Percentiles rank a stretch among this genome's conserved stretches.
phyloP scores from a whole-genome alignment of 1,284 basidiomycete genomes.

The Mycena citricolor region DNA sequence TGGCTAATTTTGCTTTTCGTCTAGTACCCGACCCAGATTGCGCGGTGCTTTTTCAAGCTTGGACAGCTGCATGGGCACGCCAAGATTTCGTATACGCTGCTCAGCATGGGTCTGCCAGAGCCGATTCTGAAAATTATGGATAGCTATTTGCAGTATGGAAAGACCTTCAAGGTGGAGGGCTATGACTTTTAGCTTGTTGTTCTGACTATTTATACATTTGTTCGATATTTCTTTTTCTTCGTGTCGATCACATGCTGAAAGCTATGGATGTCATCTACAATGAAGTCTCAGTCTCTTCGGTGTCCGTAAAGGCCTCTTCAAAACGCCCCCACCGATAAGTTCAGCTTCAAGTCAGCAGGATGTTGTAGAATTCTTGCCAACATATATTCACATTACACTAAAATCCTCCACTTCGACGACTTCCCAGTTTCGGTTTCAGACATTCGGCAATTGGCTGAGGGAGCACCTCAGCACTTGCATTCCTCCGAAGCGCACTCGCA shows the following conservation, averaged over 20 bases:
- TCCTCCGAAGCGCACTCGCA: too few species aligned
- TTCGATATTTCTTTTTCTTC: constrained; percentile 1
- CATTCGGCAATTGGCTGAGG: too few species aligned
- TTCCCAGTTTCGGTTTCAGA: too few species aligned
- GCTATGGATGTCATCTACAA: constrained; percentile 95
- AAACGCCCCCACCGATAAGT: too few species aligned
- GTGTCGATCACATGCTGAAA: constrained; percentile 99
- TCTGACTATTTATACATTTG: constrained; percentile 7
- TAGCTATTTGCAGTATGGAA: constrained; percentile 79
- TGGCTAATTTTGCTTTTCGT: constrained; percentile 95
- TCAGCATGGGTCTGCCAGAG: constrained; percentile 91
- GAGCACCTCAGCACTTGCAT: too few species aligned
- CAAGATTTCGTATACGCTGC: constrained; percentile 91
- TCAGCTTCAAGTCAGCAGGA: too few species aligned
- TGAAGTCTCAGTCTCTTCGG: constrained; percentile 95
- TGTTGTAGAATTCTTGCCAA: too few species aligned
- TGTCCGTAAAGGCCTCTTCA: constrained; percentile 87
- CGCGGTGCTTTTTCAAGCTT: constrained; percentile 88
- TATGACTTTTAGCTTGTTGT: constrained; percentile 57
- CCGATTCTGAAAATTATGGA: constrained; percentile 86
- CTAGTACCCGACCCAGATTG: constrained; percentile 90
- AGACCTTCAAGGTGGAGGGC: constrained; percentile 78
- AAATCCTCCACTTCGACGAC: too few species aligned
- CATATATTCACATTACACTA: too few species aligned
- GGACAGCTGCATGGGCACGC: constrained; percentile 92